Base-by-base conservation (phyloP, 306 rosid genomes). In the Vigna hirtella region DNA sequence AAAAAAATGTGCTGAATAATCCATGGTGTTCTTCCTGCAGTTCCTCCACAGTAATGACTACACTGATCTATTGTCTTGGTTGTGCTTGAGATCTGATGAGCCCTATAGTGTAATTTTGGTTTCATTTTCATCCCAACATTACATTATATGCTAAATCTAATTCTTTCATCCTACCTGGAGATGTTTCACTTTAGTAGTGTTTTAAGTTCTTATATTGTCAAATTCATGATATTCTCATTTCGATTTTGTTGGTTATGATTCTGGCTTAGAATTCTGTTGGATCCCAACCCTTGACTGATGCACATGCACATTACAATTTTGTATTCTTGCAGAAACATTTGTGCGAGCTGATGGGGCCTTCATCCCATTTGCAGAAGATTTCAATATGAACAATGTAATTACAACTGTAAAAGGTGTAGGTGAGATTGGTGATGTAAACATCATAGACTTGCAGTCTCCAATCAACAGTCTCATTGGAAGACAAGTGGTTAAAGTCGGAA, bases 311-410 rank as follows among this genome's bases (percentile, higher is more conserved):
- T 72, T 66, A 62, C 68, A 47, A 79, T 79, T 84, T 85, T 89
- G 72, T 82, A 79, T 74, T 78, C 61, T 73, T 86, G 89, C 96
- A 96, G 99, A 96, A 87, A 96, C 99, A 87, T 96, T 96, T 83
- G 99, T 96, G 74, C 87, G 99, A 82, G 99, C 97, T 71, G 99
- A 96, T 77, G 99, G 99, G 42, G 99, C 98, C 59, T 96, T 96
- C 88, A 91, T 96, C 73, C 98, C 98, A 34, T 96, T 96, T 81
- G 91, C 96, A 0, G 93, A 91, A 77, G 98, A 90, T 83, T 96
- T 90, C 67, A 83, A 93, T 79, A 80, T 91, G 96, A 81, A 73
- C 70, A 86, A 86, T 49, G 93, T 93, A 16, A 82, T 83, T 57
- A 91, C 97, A 76, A 85, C 77, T 55, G 88, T 96, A 18, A 93